Evolutionary conservation across 1,284 basidiomycete genomes (phyloP).

Genomic region (Coniferiporia sulphurascens): DNA sequence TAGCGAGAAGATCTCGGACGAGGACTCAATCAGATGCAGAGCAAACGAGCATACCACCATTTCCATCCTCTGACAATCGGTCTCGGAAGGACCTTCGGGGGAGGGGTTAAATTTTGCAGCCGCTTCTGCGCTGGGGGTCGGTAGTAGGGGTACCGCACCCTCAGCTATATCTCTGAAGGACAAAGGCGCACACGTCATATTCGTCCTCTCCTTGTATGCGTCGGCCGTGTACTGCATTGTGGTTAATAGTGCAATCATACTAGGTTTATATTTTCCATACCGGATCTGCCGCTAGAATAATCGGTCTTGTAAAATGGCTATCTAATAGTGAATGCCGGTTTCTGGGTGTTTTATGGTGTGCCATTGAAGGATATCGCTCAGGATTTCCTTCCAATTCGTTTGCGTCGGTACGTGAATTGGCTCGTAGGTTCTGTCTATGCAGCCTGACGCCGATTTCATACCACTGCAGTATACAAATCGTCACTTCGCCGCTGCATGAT

Average conservation of each 20-base stretch:
- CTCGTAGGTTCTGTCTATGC: conserved; percentile 38
- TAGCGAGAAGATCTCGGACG: conserved; percentile 60
- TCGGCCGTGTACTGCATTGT: conserved; percentile 43
- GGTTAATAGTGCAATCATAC: not conserved
- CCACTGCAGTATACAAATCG: conserved; percentile 2
- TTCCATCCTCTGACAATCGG: conserved; percentile 34
- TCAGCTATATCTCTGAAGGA: conserved; percentile 51
- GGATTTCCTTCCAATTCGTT: too few species aligned
- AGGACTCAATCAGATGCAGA: conserved; percentile 58
- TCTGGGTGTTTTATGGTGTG: not conserved
- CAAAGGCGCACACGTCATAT: conserved; percentile 41
- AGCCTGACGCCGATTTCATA: conserved; percentile 16
- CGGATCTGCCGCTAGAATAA: conserved; percentile 2
- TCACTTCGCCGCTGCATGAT: conserved; percentile 1
- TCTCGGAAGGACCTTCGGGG: not conserved
- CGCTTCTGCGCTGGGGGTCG: not conserved
- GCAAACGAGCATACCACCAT: conserved; percentile 71
- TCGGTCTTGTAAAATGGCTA: not conserved
- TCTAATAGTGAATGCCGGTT: not conserved
- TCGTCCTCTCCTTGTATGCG: conserved; percentile 46
- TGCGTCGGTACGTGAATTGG: not conserved
- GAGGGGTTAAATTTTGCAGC: not conserved
- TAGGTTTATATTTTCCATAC: not conserved
- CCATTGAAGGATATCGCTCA: too few species aligned
- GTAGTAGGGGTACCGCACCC: conserved; percentile 36